Conservation (phyloP, 2,329 filamentous ascomycete species). For the Penicillium digitatum region DNA sequence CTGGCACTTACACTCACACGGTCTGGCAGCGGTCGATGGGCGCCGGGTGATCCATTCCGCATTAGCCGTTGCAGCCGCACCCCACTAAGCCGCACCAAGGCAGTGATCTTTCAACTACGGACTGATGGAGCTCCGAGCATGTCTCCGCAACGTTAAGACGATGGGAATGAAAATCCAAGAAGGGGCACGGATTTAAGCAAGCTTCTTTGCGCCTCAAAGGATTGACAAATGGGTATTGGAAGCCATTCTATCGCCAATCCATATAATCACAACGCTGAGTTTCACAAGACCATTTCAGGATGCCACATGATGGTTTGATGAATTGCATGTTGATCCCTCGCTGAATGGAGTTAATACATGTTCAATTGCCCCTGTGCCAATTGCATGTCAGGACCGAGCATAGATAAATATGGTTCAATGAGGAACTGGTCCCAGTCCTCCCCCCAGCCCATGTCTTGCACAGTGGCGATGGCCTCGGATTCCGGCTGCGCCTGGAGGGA, state of each 20-base stretch:
- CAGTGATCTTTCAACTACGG: too few species aligned
- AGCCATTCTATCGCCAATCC: neutral
- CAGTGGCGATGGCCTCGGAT: slow-evolving; percentile 6
- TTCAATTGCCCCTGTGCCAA: neutral
- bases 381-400: slow-evolving; percentile 22
- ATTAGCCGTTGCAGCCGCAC: too few species aligned
- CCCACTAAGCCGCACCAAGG: too few species aligned
- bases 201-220: too few species aligned
- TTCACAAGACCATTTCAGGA: neutral
- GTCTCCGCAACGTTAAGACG: too few species aligned
- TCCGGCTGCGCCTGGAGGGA: slow-evolving; percentile 9
- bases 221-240: too few species aligned
- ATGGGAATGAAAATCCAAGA: too few species aligned
- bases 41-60: too few species aligned
- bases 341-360: neutral
- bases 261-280: neutral
- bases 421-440: slow-evolving; percentile 32
- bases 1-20: too few species aligned
- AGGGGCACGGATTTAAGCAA: too few species aligned
- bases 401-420: slow-evolving; percentile 29
- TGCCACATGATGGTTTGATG: neutral
- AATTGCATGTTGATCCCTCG: neutral
- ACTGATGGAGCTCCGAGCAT: too few species aligned
- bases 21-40: too few species aligned
- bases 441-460: slow-evolving; percentile 25